Evolutionary conservation across 768 basidiomycete genomes (phyloP).

Genomic region (Kondoa subrosea): DNA sequence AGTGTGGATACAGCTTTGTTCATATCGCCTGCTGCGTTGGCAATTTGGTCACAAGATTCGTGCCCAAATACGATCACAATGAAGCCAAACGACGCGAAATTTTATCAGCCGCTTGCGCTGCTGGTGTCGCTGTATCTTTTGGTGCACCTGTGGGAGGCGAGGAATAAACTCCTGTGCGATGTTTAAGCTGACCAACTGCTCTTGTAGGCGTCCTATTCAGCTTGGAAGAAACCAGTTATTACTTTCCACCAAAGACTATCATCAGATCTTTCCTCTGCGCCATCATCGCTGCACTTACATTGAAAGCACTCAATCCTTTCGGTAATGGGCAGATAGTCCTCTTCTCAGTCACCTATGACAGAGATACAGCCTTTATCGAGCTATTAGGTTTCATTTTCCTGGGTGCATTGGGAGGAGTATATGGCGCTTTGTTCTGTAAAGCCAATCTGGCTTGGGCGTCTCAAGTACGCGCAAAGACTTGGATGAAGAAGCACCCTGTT

Average conservation of each 20-base stretch:
- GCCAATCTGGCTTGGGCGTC: slow-evolving; percentile 49
- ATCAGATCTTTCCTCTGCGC: slow-evolving; percentile 90
- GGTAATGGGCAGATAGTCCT: slow-evolving; percentile 85
- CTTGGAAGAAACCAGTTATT: slow-evolving; percentile 66
- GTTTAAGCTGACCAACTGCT: too few species aligned
- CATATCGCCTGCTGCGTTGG: slow-evolving; percentile 85
- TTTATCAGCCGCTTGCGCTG: slow-evolving; percentile 85
- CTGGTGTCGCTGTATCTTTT: slow-evolving; percentile 92
- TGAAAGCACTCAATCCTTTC: slow-evolving; percentile 76
- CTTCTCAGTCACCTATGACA: slow-evolving; percentile 79
- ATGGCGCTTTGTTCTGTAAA: slow-evolving; percentile 84
- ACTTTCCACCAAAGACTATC: slow-evolving; percentile 43
- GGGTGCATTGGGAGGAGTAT: slow-evolving; percentile 81
- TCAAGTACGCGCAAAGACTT: slow-evolving; percentile 61
- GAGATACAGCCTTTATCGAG: slow-evolving; percentile 59
- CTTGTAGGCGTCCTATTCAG: slow-evolving; percentile 80
- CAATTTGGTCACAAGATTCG: slow-evolving; percentile 75
- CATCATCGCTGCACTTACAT: slow-evolving; percentile 63
- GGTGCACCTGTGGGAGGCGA: slow-evolving; percentile 70
- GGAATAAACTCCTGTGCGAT: too few species aligned
- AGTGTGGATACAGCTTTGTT: slow-evolving; percentile 67
- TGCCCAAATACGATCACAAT: slow-evolving; percentile 80
- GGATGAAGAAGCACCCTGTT: slow-evolving; percentile 62
- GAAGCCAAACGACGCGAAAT: slow-evolving; percentile 95
- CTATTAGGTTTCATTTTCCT: slow-evolving; percentile 66